Evolutionary conservation across 495 filamentous ascomycete species (phyloP), one percentile per base, ranked within the genome.

Genomic region (Copromyces sp.): DNA sequence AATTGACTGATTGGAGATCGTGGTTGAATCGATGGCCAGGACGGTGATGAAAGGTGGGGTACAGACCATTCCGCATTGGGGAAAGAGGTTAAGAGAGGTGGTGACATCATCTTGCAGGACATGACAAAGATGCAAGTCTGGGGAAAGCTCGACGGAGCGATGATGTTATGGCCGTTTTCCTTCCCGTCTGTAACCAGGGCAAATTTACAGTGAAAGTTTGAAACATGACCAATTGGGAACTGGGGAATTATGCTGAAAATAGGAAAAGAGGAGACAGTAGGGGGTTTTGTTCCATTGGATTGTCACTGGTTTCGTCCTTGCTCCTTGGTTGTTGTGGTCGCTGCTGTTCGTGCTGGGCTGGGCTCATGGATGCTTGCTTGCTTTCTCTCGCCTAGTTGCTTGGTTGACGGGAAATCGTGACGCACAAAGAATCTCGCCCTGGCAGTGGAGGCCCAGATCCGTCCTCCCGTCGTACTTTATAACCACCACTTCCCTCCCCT

Each of bases 81-180:
- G 24, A 41, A 39, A 9, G 11, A 73, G 72, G 72, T 74, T 71
- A 29, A 71, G 65, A 9, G 69, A 72, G 53, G 74, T 80, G 73
- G 77, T 82, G 80, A 82, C 80, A 76, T 82, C 80, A 82, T 80
- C 68, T 6, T 70, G 74, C 77, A 79, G 76, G 20, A 20, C 75
- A 69, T 24, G 38, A 74, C 71, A 76, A 76, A 73, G 76, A 39
- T n/a, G 37, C 45, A 9, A 29, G 69, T 72, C 71, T 39, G 65
- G 73, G 73, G 74, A 71, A 75, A 41, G 11, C 44, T 20, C 78
- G 73, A 75, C 78, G 77, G 74, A 74, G 79, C 73, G 75, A 80
- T 80, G 79, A 80, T 80, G 78, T 74, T 71, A 77, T 75, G 41
- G 35, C 32, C 7, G 5, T 3, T 40, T 40, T 40, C 8, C 8